Conservation (phyloP, 2,329 filamentous ascomycete species). For the Aspergillus novoparasiticus region DNA sequence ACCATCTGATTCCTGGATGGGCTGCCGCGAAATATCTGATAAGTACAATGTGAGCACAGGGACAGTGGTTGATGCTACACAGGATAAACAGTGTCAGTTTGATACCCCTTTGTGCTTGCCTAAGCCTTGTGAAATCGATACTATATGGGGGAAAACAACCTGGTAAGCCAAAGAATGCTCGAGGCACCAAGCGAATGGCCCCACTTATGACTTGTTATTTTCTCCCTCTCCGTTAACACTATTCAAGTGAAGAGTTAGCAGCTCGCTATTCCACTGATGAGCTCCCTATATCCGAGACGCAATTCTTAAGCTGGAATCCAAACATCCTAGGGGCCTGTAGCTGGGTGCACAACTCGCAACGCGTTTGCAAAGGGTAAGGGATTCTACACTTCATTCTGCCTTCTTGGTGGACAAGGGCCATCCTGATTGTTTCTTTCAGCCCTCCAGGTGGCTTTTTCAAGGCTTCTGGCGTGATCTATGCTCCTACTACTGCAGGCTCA, state of each 20-base stretch:
- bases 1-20: not conserved
- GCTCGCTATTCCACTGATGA: not conserved
- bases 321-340: not conserved
- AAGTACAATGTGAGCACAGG: not conserved
- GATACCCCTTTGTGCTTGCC: conserved; percentile 1
- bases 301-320: conserved; percentile 8
- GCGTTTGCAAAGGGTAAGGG: conserved; percentile 3
- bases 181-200: not conserved
- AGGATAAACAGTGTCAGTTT: not conserved
- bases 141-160: not conserved
- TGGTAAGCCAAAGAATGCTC: conserved; percentile 2
- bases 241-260: not conserved
- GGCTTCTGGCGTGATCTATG: conserved; percentile 1
- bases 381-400: not conserved
- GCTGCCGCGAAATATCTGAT: not conserved
- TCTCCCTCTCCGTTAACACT: not conserved
- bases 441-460: conserved; percentile 6
- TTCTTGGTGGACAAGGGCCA: not conserved
- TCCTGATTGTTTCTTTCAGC: not conserved
- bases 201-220: not conserved
- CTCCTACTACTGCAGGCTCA: conserved; percentile 2
- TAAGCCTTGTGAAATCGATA: conserved; percentile 2
- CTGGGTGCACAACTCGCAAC: not conserved
- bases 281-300: not conserved
- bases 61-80: not conserved